A percentile compares a stretch with the other conserved stretches of the same genome.
Conservation (phyloP, 495 filamentous ascomycete genomes). For the Cairneyella variabilis region DNA sequence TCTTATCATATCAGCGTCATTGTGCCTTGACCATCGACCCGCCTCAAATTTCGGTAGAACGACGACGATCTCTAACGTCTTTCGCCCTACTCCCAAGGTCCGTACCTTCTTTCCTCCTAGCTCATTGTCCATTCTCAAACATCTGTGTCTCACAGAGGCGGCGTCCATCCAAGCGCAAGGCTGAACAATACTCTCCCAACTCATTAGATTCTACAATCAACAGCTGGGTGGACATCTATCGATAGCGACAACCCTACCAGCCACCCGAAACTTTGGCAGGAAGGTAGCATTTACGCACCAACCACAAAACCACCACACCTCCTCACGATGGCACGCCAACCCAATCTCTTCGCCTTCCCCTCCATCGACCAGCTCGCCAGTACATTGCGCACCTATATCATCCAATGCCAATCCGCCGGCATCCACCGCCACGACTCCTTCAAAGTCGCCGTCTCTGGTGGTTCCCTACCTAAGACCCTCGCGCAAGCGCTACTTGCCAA, state of each 20-base stretch:
- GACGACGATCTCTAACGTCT: background rate
- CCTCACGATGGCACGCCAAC: slow-evolving; percentile 61
- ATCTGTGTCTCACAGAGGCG: background rate
- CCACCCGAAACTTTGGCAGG: background rate
- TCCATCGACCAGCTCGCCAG: slow-evolving; percentile 63
- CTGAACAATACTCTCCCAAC: background rate
- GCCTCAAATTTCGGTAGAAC: slow-evolving; percentile 7
- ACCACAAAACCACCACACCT: background rate
- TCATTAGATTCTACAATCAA: background rate
- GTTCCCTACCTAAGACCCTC: slow-evolving; percentile 84
- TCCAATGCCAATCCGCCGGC: slow-evolving; percentile 73
- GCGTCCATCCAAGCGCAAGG: too few relatives aligned
- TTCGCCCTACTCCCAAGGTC: background rate
- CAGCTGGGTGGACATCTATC: background rate
- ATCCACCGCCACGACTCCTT: slow-evolving; percentile 76
- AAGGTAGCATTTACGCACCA: too few relatives aligned
- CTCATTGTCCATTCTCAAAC: too few relatives aligned
- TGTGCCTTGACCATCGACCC: background rate
- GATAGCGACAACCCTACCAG: slow-evolving; percentile 5
- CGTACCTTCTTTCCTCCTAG: too few relatives aligned
- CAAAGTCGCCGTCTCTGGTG: slow-evolving; percentile 90
- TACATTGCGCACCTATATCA: slow-evolving; percentile 74
- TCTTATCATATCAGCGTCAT: slow-evolving; percentile 8
- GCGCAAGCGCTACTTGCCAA: slow-evolving; percentile 69
- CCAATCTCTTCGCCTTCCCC: slow-evolving; percentile 81